A percentile compares a stretch with the other conserved stretches of the same genome.
Evolutionary conservation across 768 basidiomycete species (phyloP).

Genomic region (Suillus americanus): DNA sequence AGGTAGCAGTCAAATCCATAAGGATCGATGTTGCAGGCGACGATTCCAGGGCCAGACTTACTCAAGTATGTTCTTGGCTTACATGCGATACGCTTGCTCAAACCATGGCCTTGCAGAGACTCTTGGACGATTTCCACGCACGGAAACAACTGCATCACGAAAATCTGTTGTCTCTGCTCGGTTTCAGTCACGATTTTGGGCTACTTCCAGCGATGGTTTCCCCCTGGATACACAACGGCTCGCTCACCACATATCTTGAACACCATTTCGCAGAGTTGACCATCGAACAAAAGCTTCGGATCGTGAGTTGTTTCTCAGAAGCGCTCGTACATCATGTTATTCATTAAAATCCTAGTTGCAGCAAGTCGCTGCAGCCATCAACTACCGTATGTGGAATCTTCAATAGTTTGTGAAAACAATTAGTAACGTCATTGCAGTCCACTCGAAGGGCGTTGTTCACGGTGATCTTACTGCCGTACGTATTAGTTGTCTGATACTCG

Average conservation of each 20-base stretch:
- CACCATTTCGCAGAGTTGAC: constrained; percentile 9
- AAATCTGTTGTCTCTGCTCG: constrained; percentile 28
- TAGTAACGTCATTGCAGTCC: background rate
- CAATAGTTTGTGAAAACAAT: background rate
- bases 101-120: constrained; percentile 7
- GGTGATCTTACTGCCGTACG: constrained; percentile 46
- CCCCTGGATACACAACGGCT: constrained; percentile 34
- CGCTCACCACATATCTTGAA: constrained; percentile 24
- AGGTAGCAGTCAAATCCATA: constrained; percentile 13
- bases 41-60: background rate
- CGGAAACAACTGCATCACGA: constrained; percentile 30
- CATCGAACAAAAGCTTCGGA: constrained; percentile 4
- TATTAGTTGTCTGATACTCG: background rate
- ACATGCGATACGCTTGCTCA: background rate
- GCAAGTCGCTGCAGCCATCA: constrained; percentile 18
- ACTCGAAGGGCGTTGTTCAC: constrained; percentile 35
- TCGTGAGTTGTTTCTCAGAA: constrained; percentile 16
- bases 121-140: constrained; percentile 18
- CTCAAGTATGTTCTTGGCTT: background rate
- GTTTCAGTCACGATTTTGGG: constrained; percentile 30
- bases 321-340: background rate
- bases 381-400: constrained; percentile 13
- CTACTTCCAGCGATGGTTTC: constrained; percentile 32
- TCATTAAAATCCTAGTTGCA: background rate
- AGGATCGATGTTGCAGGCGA: constrained; percentile 4